Base-by-base conservation (phyloP, 140 eudicot species). In the Flaveria floridana region DNA sequence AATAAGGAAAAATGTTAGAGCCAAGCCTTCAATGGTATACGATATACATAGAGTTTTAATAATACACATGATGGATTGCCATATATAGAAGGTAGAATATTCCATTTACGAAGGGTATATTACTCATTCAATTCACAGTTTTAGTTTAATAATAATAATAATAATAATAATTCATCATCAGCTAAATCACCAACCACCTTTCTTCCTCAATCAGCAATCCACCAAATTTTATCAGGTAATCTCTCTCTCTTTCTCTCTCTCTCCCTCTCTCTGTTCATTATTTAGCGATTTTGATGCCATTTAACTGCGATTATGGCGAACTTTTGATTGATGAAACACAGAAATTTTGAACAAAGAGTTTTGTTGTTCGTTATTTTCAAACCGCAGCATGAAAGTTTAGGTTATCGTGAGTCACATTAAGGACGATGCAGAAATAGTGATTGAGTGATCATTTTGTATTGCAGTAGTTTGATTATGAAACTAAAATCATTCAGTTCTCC, bases 51-150 rank as follows among this genome's bases (percentile, higher is more conserved):
- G 3, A 26, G 3, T 26, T 26, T 26, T 26, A 26, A 28, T 28
- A 28, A 34, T 34, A 34, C 39, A 34, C 39, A 34, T 34, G 39
- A 34, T 34, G 39, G 7, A 34, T 34, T 1, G n/a, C 8, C 30
- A 48, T 19, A 56, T 23, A 73, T 70, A 9, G 19, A 42, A 37
- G 1, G 78, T 26, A 65, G 83, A 79, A 79, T 79, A 79, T 79
- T 72, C 83, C 63, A 72, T 79, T 53, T 65, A 15, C 30, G 19
- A 51, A 28, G 2, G 74, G 78, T 42, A 79, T 79, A 79, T 72
- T 64, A 62, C 58, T 41, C 26, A 30, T 26, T 20, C 42, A 0
- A 20, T 26, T 53, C 1, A 51, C 28, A 7, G 41, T 65, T 34
- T 39, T 15, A 66, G 1, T 46, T 34, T 48, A 70, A 28, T 59